Evolutionary conservation across 371 early-diverging fungal genomes (phyloP), one percentile per base, ranked within the genome.

Genomic region (Rhizopus arrhizus): DNA sequence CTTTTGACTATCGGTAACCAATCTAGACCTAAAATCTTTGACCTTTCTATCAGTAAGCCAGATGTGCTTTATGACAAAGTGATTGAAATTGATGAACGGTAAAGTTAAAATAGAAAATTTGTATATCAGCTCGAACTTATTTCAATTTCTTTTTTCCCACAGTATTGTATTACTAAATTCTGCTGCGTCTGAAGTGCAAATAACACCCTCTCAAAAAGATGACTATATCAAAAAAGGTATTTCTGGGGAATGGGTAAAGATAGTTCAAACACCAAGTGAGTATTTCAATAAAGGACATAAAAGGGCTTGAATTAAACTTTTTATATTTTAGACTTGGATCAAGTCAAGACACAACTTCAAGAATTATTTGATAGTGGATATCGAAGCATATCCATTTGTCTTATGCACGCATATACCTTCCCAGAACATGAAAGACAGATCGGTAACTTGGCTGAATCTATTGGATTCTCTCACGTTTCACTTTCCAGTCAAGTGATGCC

Each of bases 21-120:
- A 71, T 81, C 95, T 11, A 82, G 98, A 13, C 97, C 96, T 10
- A 88, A 87, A 59, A 94, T 98, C 58, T 98, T 98, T 76, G 96
- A 96, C 68, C 78, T 98, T 43, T 77, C 91, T 1, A 92, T 95
- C 58, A 65, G 64, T 12, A 85, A 85, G 54, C 94, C 93, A 2
- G 93, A 88, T 47, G 91, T 92, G 0, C 80, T 98, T n/a, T 95
- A 96, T 65, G 82, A 87, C 48, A 62, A 76, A 4, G 97, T 96
- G 3, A 74, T 95, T 1, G 94, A 97, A 70, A 77, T 97, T 6
- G 91, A 95, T 63, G 96, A 96, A 66, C 81, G 96, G 82, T 85
- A 73, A 41, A n/a, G n/a, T 28, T 11, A 5, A 41, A 51, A 8
- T 11, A 35, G 13, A 6, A 4, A 51, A 4, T 7, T 8, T 11